Base-by-base conservation (phyloP, 805 yeast genomes). In the Komagataella kurtzmanii region DNA sequence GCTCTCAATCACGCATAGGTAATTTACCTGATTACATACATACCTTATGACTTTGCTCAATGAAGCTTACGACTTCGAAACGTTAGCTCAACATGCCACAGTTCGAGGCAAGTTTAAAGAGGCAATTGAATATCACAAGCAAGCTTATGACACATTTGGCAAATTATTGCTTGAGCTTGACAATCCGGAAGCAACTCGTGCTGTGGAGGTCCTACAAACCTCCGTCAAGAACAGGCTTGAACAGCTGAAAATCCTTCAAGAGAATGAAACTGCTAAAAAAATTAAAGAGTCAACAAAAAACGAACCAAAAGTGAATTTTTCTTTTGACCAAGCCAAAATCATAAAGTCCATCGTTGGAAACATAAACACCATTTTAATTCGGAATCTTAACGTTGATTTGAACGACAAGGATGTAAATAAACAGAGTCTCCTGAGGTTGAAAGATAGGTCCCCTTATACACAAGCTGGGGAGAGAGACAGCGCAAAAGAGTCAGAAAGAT, bases 11-110 rank as follows among this genome's bases (percentile, higher is more conserved):
- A 21, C 6, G 6, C 23, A 21, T 5, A 6, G 23, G 23, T 21
- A 3, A 21, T 3, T 3, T 21, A 21, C 6, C 23, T 10, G 6
- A 30, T 14, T 14, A 30, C 40, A 30, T 8, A 10, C 14, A 30
- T 8, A 10, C 14, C 14, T 3, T 14, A 30, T 30, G 40, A 30
- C 40, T 30, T 14, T 30, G 14, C 40, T 30, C n/a, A 30, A 30
- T 30, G 21, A 76, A 76, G 76, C 76, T 2, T 80, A 78, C 55
- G 70, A 71, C 24, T 61, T 73, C 3, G 78, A 79, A 17, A 75
- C 74, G 52, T 69, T 66, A 47, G 86, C 85, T 0, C 85, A 81
- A 54, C 61, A 65, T 24, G 70, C 76, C 10, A 68, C 72, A 1
- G 54, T 69, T 30, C 66, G 69, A 47, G 73, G 73, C 7, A 75